Evolutionary conservation across 208 protist species (phyloP), one percentile per base, ranked within the genome.

Genomic region (Crithidia bombi): DNA sequence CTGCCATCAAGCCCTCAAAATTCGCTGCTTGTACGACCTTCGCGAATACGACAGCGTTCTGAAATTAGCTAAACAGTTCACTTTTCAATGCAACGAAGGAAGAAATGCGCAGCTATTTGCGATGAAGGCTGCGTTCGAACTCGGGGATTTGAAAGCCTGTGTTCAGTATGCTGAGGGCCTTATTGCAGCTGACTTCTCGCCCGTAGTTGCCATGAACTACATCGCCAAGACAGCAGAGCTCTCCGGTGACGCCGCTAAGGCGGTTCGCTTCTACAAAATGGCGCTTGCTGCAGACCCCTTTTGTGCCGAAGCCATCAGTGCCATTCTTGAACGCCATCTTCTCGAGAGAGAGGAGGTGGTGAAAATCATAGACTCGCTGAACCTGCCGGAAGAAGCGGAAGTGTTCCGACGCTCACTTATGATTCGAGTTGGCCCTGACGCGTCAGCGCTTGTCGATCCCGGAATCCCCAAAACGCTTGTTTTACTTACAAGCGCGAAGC

Each of bases 211-310:
- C 1, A 75, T 95, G 67, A 93, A 83, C 59, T 91, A 88, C 51
- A 36, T 91, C 11, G 90, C 81, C n/a, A 89, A 89, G 36, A 88
- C 86, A 56, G 76, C 86, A 23, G 87, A 95, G 47, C 63, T 95
- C 14, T 83, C 62, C 33, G 84, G 84, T 0, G 81, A 95, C 36
- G 67, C 76, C 1, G 74, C 68, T 9, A 82, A 83, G 28, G 90
- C 90, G 41, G 82, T 79, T 32, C 67, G 81, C 0, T 76, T 76
- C 69, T 96, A 96, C 66, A 78, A 79, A 61, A 72, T 54, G 33
- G 87, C 87, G 36, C 82, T 96, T 25, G 64, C 82, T 25, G 70
- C 69, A 19, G 86, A 96, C 65, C 83, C 87, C 12, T 91, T 91
- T 66, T 93, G 86, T 67, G 78, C 62, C 1, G 86, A 93, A 67